phyloP scores from a whole-genome alignment of 2,329 filamentous ascomycete genomes.

The Paecilomyces sp. region DNA sequence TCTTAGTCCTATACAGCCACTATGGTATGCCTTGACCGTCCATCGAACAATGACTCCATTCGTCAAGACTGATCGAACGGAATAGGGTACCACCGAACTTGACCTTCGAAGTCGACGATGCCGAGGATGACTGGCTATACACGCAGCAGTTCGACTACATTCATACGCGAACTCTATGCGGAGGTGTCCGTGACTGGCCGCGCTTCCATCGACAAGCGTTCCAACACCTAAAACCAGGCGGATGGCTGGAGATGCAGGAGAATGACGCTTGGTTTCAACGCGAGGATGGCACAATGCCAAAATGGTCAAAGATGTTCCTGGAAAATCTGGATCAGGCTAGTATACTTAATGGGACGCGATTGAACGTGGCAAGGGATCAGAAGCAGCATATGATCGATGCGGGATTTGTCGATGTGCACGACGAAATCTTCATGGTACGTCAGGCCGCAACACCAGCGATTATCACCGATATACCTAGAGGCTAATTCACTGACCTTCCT shows the following conservation, averaged over 20 bases:
- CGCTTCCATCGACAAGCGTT: slow-evolving; percentile 10
- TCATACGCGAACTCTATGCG: slow-evolving; percentile 12
- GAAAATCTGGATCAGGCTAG: slow-evolving; percentile 28
- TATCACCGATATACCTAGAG: not conserved
- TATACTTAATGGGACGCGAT: slow-evolving; percentile 5
- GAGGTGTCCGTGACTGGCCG: slow-evolving; percentile 11
- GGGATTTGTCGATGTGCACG: slow-evolving; percentile 38
- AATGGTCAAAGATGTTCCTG: slow-evolving; percentile 21
- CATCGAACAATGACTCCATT: not conserved
- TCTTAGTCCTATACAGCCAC: slow-evolving; percentile 10
- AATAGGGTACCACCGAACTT: slow-evolving; percentile 16
- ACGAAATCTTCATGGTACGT: slow-evolving; percentile 15
- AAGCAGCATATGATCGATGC: slow-evolving; percentile 30
- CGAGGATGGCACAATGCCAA: slow-evolving; percentile 30
- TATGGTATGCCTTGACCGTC: slow-evolving; percentile 4
- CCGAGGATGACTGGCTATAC: slow-evolving; percentile 16
- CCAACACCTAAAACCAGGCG: slow-evolving; percentile 37
- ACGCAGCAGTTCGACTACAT: slow-evolving; percentile 15
- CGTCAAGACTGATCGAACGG: not conserved
- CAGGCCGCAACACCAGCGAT: not conserved
- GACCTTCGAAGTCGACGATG: slow-evolving; percentile 16
- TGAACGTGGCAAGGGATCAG: slow-evolving; percentile 29
- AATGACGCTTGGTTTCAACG: slow-evolving; percentile 35
- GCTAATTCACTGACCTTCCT: not conserved
- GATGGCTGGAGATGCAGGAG: slow-evolving; percentile 44